A percentile compares a stretch with the other conserved stretches of the same genome.
phyloP scores from a whole-genome alignment of 2,329 filamentous ascomycete species.

The Arthrobotrys megalospora region DNA sequence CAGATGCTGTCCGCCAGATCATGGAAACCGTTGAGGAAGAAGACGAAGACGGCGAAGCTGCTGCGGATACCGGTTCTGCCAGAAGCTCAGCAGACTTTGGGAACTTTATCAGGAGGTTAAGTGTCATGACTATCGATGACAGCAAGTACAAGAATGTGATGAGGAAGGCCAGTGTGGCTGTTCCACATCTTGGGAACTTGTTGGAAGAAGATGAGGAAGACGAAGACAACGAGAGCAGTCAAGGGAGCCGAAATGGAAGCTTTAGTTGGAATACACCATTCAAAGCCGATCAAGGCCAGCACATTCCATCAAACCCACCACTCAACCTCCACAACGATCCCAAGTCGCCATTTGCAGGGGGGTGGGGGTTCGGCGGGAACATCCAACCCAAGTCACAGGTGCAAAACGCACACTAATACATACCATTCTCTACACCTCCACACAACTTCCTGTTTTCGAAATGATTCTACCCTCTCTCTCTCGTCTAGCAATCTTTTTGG shows the following conservation, averaged over 20 bases:
- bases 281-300: constrained; percentile 27
- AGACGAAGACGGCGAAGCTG: constrained; percentile 36
- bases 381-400: constrained; percentile 30
- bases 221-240: constrained; percentile 27
- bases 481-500: too few relatives aligned
- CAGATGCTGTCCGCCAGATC: constrained; percentile 42
- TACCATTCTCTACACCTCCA: not conserved
- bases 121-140: constrained; percentile 54
- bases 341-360: constrained; percentile 54
- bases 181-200: constrained; percentile 31
- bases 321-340: constrained; percentile 34
- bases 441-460: not conserved
- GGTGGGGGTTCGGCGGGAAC: constrained; percentile 49
- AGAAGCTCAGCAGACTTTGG: constrained; percentile 53
- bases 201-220: constrained; percentile 53
- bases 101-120: constrained; percentile 48
- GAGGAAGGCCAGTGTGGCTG: constrained; percentile 46
- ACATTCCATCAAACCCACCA: constrained; percentile 25
- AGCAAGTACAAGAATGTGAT: constrained; percentile 47
- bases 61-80: constrained; percentile 15
- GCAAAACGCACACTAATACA: constrained; percentile 39
- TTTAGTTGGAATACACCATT: constrained; percentile 52
- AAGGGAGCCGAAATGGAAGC: constrained; percentile 41
- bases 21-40: constrained; percentile 59
- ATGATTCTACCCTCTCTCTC: too few relatives aligned